Base-by-base conservation (phyloP, 305 asterid species). In the Stenogyne calaminthoides region DNA sequence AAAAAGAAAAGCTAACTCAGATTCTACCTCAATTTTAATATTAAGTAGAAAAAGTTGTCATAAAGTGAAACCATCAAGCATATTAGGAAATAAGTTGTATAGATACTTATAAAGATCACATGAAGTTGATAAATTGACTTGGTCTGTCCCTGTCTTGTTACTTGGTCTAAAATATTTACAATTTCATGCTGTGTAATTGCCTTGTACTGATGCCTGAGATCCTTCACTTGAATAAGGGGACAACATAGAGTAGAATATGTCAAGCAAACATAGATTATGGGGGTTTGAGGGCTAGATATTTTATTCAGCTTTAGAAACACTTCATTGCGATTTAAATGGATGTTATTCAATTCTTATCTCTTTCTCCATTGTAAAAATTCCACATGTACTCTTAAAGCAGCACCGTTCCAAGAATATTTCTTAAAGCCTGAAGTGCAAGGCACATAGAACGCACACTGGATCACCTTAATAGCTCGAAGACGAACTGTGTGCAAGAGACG, bases 71-170 rank as follows among this genome's bases (percentile, higher is more conserved):
- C 14, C 32, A 46, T 68, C 25, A 36, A 52, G 37, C 51, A 11
- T 58, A 54, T 18, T 29, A 44, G 69, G 14, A 39, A 71, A 57
- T 39, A 42, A 70, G 67, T 49, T 18, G 10, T 37, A 34, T 6
- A 9, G 68, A n/a, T 32, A 60, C 52, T 16, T 18, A 7, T 29
- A 34, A 46, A 47, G 14, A 58, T 39, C 59, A 56, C 39, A n/a
- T 61, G 76, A 61, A 36, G 19, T 37, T 39, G 56, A 39, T 42
- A 32, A 20, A 46, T 46, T n/a, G 54, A 18, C 66, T 70, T 32
- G 16, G 68, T 58, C 9, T 32, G 20, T 20, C 64, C 15, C 39
- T 49, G 49, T 10, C 18, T 12, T 52, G 36, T 20, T 55, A 55
- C 74, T 12, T 56, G 56, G 36, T 69, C 39, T 51, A 20, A 32